Evolutionary conservation across 2,329 filamentous ascomycete species (phyloP).

Genomic region (Aspergillus novofumigatus): DNA sequence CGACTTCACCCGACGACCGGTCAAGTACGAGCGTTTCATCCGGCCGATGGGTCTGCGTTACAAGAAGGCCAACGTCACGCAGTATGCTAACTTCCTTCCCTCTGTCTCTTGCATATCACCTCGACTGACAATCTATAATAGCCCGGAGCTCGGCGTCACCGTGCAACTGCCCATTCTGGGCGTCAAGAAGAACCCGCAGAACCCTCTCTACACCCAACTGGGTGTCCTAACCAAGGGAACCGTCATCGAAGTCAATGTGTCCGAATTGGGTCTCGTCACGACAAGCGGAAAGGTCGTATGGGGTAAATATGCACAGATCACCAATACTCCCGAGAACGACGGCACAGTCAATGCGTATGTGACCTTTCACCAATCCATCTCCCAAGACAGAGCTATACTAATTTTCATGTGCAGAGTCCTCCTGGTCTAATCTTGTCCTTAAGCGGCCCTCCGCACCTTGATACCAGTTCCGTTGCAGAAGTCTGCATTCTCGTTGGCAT

Average conservation of each 20-base stretch:
- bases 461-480: conserved; percentile 16
- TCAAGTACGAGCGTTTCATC: conserved; percentile 71
- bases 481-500: background rate
- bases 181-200: conserved; percentile 83
- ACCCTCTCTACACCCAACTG: conserved; percentile 86
- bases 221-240: conserved; percentile 85
- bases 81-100: conserved; percentile 22
- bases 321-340: conserved; percentile 53
- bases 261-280: conserved; percentile 85
- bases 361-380: background rate
- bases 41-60: conserved; percentile 73
- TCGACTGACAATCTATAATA: conserved; percentile 6
- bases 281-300: conserved; percentile 89
- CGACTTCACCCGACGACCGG: conserved; percentile 83
- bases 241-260: conserved; percentile 87
- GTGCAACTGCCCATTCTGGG: conserved; percentile 78
- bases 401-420: conserved; percentile 8
- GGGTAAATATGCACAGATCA: conserved; percentile 76
- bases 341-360: conserved; percentile 56
- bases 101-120: conserved; percentile 5
- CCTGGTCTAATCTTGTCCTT: conserved; percentile 11
- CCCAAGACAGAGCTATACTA: background rate
- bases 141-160: conserved; percentile 74
- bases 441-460: conserved; percentile 1
- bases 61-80: conserved; percentile 69